phyloP scores from a whole-genome alignment of 2,329 filamentous ascomycete genomes.

The Plectosphaerella plurivora region DNA sequence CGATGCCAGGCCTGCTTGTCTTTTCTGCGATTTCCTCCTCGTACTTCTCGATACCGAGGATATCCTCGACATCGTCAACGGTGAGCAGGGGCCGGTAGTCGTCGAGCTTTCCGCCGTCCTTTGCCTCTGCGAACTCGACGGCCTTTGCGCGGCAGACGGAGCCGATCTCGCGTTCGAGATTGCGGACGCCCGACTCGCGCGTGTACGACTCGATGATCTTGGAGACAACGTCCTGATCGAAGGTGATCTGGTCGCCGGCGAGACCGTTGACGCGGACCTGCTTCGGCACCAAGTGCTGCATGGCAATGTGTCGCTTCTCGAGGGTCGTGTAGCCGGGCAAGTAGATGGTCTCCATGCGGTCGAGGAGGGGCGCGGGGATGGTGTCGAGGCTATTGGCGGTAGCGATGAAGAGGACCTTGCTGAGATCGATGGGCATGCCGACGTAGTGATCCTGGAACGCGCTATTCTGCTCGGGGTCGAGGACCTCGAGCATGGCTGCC shows the following conservation, averaged over 20 bases:
- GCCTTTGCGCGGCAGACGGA: slow-evolving; percentile 93
- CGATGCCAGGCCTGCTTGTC: slow-evolving; percentile 77
- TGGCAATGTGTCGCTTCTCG: slow-evolving; percentile 93
- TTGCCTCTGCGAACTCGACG: slow-evolving; percentile 88
- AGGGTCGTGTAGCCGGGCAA: slow-evolving; percentile 94
- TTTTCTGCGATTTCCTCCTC: slow-evolving; percentile 95
- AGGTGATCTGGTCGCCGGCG: slow-evolving; percentile 61
- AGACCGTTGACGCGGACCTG: slow-evolving; percentile 91
- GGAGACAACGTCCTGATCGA: slow-evolving; percentile 81
- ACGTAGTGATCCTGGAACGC: slow-evolving; percentile 95
- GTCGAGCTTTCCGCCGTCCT: slow-evolving; percentile 64
- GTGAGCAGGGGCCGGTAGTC: slow-evolving; percentile 71
- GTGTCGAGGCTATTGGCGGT: slow-evolving; percentile 94
- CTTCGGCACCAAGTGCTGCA: slow-evolving; percentile 91
- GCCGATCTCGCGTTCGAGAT: slow-evolving; percentile 91
- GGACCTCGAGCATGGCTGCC: slow-evolving; percentile 94
- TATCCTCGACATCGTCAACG: slow-evolving; percentile 78
- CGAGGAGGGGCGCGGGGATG: slow-evolving; percentile 87
- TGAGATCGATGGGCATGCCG: slow-evolving; percentile 90
- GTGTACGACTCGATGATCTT: slow-evolving; percentile 97
- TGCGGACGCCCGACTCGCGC: slow-evolving; percentile 91
- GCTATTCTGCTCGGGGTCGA: slow-evolving; percentile 96
- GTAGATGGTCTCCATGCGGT: slow-evolving; percentile 95
- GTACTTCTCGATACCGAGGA: slow-evolving; percentile 88
- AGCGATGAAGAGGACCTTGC: slow-evolving; percentile 95